Evolutionary conservation across 2,329 filamentous ascomycete species (phyloP).

Genomic region (Metarhizium guizhouense): DNA sequence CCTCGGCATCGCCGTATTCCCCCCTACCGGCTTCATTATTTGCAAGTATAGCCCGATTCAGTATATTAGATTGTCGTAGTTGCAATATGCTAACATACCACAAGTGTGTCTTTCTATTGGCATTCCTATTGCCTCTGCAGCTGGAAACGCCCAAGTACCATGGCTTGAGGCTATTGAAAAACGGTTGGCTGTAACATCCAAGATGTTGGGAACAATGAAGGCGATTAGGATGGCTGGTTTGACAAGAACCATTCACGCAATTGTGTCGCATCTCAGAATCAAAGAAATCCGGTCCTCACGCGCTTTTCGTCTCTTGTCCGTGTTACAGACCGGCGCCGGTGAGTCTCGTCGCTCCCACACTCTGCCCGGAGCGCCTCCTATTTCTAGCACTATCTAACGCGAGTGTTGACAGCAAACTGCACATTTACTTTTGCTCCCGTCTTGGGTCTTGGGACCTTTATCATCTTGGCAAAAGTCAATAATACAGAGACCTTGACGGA

Average conservation of each 20-base stretch:
- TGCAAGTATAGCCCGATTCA: conserved; percentile 4
- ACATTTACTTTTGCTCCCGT: conserved; percentile 11
- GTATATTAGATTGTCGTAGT: neutral
- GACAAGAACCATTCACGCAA: conserved; percentile 20
- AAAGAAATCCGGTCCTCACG: conserved; percentile 25
- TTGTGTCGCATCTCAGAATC: conserved; percentile 24
- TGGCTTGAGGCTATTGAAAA: conserved; percentile 19
- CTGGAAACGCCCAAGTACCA: conserved; percentile 13
- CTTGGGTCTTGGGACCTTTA: conserved; percentile 11
- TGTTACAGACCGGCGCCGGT: conserved; percentile 5
- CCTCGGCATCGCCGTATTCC: conserved; percentile 13
- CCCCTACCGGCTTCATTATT: conserved; percentile 13
- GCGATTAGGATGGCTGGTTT: conserved; percentile 33
- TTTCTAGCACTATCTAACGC: neutral
- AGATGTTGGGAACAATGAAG: conserved; percentile 24
- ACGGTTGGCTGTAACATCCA: conserved; percentile 15
- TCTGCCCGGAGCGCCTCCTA: neutral
- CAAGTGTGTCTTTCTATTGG: conserved; percentile 9
- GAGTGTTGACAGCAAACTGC: conserved; percentile 6
- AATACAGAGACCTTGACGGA: conserved; percentile 10
- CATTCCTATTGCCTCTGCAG: conserved; percentile 12
- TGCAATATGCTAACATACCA: neutral
- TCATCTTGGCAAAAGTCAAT: conserved; percentile 8
- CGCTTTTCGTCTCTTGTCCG: conserved; percentile 13
- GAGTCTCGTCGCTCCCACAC: neutral